These are phyloP conservation scores for Lentinula guzmanii DNA, from an alignment of 768 basidiomycete genomes.

Conservation along the genomic window DNA sequence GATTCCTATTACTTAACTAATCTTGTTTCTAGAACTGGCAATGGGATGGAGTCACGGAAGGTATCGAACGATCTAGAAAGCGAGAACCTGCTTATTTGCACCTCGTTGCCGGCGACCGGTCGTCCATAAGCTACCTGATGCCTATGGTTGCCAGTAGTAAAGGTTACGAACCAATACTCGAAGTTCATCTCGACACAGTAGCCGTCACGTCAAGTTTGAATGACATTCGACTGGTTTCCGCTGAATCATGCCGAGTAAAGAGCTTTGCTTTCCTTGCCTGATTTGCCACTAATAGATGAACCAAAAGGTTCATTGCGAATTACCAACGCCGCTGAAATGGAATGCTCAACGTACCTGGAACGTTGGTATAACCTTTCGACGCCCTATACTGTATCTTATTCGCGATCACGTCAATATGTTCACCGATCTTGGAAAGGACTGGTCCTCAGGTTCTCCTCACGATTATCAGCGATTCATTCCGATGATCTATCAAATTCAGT, in stretches of 20 bases:
- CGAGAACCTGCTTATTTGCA: constrained; percentile 71
- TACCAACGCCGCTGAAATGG: constrained; percentile 84
- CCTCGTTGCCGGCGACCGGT: constrained; percentile 69
- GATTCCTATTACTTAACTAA: neutral
- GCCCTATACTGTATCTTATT: constrained; percentile 71
- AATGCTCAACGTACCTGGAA: constrained; percentile 75
- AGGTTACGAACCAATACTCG: constrained; percentile 77
- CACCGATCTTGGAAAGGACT: constrained; percentile 88
- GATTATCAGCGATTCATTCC: constrained; percentile 84
- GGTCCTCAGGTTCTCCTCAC: constrained; percentile 76
- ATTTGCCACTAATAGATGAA: neutral
- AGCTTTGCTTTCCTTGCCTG: neutral
- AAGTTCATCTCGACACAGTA: constrained; percentile 79
- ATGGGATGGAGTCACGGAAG: constrained; percentile 63
- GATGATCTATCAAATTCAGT: constrained; percentile 63
- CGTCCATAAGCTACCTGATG: constrained; percentile 79
- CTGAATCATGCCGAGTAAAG: constrained; percentile 74
- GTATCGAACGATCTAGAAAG: constrained; percentile 44
- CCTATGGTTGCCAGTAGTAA: constrained; percentile 69
- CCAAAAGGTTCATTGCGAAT: constrained; percentile 55
- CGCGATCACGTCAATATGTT: constrained; percentile 95
- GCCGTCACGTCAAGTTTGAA: constrained; percentile 81
- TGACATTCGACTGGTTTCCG: constrained; percentile 70
- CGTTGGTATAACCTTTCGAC: constrained; percentile 63
- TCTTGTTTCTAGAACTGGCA: constrained; percentile 69